Base-by-base conservation (phyloP, 2,329 filamentous ascomycete genomes). In the Nigrograna mackinnonii region DNA sequence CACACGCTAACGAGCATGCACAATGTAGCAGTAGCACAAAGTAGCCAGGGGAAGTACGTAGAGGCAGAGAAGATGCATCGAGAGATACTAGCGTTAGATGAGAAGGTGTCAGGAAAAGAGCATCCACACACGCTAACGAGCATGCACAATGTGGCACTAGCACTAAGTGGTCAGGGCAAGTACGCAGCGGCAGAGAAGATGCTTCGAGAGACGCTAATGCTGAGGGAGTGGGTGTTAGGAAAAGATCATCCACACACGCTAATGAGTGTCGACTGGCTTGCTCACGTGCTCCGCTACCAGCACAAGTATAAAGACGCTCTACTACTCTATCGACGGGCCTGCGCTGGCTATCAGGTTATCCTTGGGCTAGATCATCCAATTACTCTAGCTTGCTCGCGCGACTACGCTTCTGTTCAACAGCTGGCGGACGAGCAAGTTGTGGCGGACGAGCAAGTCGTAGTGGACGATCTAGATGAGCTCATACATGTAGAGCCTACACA, bases 311-410 rank as follows among this genome's bases (percentile, higher is more conserved):
- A 7, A 3, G 34, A 36, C 6, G 16, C 34, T 13, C 18, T 21
- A 22, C 11, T n/a, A 16, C 21, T 36, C 3, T 20, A 36, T 12
- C 2, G 4, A 36, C 12, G 12, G 11, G 11, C 19, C 13, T 11
- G 2, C 3, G 34, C 11, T 13, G 7, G 7, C 12, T 28, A 35
- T 32, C 16, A 33, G 34, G 37, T 20, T 18, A n/a, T 35, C 14
- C 24, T 48, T 12, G 50, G 50, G 16, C 31, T 35, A 13, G 35
- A 39, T 5, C 35, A 52, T 37, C 22, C 16, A 3, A 19, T 12
- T 6, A 44, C 47, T n/a, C 36, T 46, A 14, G 32, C 3, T 20
- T 26, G 16, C 33, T 45, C 47, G 28, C 24, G 28, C 22, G 41
- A 46, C n/a, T n/a, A n/a, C n/a, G n/a, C n/a, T n/a, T n/a, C n/a